Conservation (phyloP, 2,329 filamentous ascomycete genomes). For the Apiospora aurea region DNA sequence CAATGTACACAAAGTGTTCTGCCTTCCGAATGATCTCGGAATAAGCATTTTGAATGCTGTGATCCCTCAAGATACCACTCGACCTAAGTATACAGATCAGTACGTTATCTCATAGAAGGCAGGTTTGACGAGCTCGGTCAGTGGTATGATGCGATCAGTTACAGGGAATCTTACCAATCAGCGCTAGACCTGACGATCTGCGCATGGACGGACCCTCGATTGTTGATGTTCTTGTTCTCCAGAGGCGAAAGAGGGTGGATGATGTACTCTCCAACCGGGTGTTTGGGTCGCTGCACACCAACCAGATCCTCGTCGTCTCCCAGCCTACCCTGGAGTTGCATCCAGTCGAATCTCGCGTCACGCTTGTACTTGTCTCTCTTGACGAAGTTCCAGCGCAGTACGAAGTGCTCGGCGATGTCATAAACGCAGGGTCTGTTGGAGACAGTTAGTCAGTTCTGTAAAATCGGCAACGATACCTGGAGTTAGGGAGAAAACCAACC, state of each 20-base stretch:
- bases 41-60: conserved; percentile 89
- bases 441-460: background rate
- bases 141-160: background rate
- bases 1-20: conserved; percentile 94
- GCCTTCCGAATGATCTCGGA: conserved; percentile 84
- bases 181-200: conserved; percentile 89
- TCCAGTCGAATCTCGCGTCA: conserved; percentile 82
- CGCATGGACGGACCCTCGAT: conserved; percentile 77
- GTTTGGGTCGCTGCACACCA: conserved; percentile 86
- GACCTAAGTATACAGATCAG: conserved; percentile 62
- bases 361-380: conserved; percentile 99
- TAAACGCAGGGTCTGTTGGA: conserved; percentile 78
- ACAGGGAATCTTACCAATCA: conserved; percentile 71
- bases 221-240: conserved; percentile 66
- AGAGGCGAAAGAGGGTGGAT: conserved; percentile 79
- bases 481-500: background rate
- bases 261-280: conserved; percentile 87
- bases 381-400: conserved; percentile 94
- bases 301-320: conserved; percentile 84
- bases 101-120: background rate
- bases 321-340: conserved; percentile 77
- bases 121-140: background rate
- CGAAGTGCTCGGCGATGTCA: conserved; percentile 95
- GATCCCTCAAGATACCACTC: conserved; percentile 84
- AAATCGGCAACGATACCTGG: background rate